Percentiles rank a stretch among this genome's conserved stretches.
phyloP scores from a whole-genome alignment of 2,329 filamentous ascomycete species.

The Penicillium sumatraense region DNA sequence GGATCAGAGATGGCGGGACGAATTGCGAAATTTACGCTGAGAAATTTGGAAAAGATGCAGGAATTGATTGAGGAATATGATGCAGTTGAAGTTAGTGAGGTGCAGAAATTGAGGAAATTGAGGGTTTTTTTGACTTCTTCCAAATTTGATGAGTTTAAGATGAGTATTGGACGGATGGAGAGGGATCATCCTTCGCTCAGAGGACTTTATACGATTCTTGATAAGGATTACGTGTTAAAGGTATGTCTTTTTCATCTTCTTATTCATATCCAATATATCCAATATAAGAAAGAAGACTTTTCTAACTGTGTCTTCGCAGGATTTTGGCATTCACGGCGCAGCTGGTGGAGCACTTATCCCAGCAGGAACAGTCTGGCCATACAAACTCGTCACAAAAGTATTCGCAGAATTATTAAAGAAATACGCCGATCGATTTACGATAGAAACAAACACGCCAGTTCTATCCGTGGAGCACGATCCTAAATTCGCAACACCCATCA shows the following conservation, averaged over 20 bases:
- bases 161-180: constrained; percentile 27
- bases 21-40: constrained; percentile 44
- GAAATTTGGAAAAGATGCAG: constrained; percentile 43
- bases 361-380: constrained; percentile 43
- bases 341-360: constrained; percentile 31
- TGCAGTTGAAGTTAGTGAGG: constrained; percentile 29
- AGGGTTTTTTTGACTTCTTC: constrained; percentile 29
- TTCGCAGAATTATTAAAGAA: constrained; percentile 26
- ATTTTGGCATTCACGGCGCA: constrained; percentile 26
- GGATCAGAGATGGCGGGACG: constrained; percentile 38
- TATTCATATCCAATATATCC: background rate
- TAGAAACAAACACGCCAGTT: constrained; percentile 39
- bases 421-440: constrained; percentile 30
- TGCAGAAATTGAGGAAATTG: constrained; percentile 28
- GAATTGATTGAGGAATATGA: constrained; percentile 41
- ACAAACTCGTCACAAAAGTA: constrained; percentile 38
- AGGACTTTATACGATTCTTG: constrained; percentile 31
- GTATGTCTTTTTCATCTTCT: constrained; percentile 4
- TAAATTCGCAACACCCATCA: background rate
- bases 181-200: constrained; percentile 25
- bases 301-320: constrained; percentile 10
- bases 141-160: constrained; percentile 24
- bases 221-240: constrained; percentile 16
- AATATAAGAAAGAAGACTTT: background rate
- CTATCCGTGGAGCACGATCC: constrained; percentile 25